These are phyloP conservation scores for Thalassiosira ordinaria DNA, from an alignment of 352 stramenopile species.

Conservation along the genomic window DNA sequence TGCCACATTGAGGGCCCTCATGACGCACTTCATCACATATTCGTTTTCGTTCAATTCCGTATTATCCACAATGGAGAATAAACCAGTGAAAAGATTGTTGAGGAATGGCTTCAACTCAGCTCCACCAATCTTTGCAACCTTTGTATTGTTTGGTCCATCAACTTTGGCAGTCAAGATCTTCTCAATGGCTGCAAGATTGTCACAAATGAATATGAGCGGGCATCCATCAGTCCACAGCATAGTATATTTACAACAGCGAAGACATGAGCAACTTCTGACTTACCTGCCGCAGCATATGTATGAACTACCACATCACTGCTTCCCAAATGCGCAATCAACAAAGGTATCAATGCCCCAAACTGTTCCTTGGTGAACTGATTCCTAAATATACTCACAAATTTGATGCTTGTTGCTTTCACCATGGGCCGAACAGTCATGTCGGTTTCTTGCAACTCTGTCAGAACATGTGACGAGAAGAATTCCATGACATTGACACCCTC, in stretches of 20 bases:
- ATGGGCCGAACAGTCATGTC: slow-evolving; percentile 90
- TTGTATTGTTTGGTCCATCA: slow-evolving; percentile 48
- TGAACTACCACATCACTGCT: slow-evolving; percentile 91
- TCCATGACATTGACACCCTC: slow-evolving; percentile 94
- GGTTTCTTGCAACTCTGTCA: slow-evolving; percentile 91
- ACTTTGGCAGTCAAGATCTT: slow-evolving; percentile 96
- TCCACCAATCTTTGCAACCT: slow-evolving; percentile 81
- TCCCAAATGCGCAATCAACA: slow-evolving; percentile 88
- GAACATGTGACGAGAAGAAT: slow-evolving; percentile 93
- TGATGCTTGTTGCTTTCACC: slow-evolving; percentile 96
- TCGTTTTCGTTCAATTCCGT: slow-evolving; percentile 96
- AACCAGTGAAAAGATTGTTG: slow-evolving; percentile 91
- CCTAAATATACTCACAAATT: slow-evolving; percentile 98
- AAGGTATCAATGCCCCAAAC: slow-evolving; percentile 91
- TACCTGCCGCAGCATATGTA: slow-evolving; percentile 93
- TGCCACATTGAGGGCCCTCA: slow-evolving; percentile 92
- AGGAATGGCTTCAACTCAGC: slow-evolving; percentile 91
- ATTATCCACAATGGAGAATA: slow-evolving; percentile 96
- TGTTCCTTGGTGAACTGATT: slow-evolving; percentile 94
- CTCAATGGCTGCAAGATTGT: slow-evolving; percentile 87
- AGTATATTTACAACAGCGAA: neutral
- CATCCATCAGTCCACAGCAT: neutral
- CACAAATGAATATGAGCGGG: neutral
- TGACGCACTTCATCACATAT: slow-evolving; percentile 98
- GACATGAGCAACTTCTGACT: slow-evolving; percentile 47